Evolutionary conservation across 1,139 yeast species (phyloP), one percentile per base, ranked within the genome.

Genomic region (Debaryomyces psychrophilus): DNA sequence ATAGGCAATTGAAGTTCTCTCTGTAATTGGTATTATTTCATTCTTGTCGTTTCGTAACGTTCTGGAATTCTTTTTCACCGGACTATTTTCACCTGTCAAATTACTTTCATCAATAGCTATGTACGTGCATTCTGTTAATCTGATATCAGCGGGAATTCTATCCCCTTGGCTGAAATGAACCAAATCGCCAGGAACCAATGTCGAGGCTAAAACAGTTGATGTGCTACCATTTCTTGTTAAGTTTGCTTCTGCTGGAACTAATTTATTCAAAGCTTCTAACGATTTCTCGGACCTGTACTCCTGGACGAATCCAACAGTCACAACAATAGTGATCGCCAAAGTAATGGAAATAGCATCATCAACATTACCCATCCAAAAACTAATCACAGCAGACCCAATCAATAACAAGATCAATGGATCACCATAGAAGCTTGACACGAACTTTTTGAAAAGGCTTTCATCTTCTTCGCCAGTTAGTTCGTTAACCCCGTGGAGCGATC

Each of bases 261-360:
- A 77, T 59, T 87, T 86, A 63, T 87, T 90, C 53, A 93, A 78
- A 0, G 97, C 98, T 60, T 90, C 96, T 49, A 93, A 72, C 2
- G 96, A 87, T 69, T 93, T 87, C 63, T 93, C 99, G 0, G 96
- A 87, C 58, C 97, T 78, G 62, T 90, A 90, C 64, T 93, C 99
- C 67, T 93, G 99, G 20, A 93, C 92, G 67, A 93, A 93, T 0
- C 98, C 99, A 26, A 93, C 99, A 0, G 95, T 81, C 7, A 92
- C 97, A 26, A 92, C 98, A 55, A 92, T 90, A 33, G 87, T 58
- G 48, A 92, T 88, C 5, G 98, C 98, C 54, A 90, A 73, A 0
- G 95, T 84, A 59, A 92, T 92, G 51, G 95, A 85, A 22, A 93
- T 71, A 2, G 98, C 96, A 64, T 93, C 99, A 63, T 92, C 97